phyloP scores from a whole-genome alignment of 2,329 filamentous ascomycete species.

The Phialophora tarda region DNA sequence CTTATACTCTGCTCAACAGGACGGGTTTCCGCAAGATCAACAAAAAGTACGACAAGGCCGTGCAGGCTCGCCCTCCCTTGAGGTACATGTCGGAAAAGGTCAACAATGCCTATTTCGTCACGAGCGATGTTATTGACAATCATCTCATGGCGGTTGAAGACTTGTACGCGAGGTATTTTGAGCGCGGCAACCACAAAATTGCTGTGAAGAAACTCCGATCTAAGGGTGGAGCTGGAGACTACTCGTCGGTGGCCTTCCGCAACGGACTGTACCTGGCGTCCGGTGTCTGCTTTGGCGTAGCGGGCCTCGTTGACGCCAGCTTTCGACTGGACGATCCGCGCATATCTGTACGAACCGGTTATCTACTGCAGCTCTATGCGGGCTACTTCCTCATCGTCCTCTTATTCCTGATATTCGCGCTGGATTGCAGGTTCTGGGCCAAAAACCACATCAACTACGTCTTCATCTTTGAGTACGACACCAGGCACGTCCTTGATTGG shows the following conservation, averaged over 20 bases:
- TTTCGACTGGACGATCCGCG: conserved; percentile 57
- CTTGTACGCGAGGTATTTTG: conserved; percentile 92
- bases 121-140: conserved; percentile 80
- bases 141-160: conserved; percentile 85
- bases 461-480: conserved; percentile 96
- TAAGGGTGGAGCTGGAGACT: conserved; percentile 65
- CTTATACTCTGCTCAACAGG: conserved; percentile 85
- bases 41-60: conserved; percentile 96
- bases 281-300: conserved; percentile 68
- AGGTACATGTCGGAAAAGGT: conserved; percentile 92
- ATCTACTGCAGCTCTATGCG: conserved; percentile 82
- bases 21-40: conserved; percentile 97
- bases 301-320: conserved; percentile 67
- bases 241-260: conserved; percentile 64
- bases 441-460: conserved; percentile 89
- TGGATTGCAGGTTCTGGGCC: conserved; percentile 84
- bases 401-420: conserved; percentile 80
- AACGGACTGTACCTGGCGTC: conserved; percentile 71
- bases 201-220: conserved; percentile 85
- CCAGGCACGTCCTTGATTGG: conserved; percentile 85
- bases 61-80: conserved; percentile 75
- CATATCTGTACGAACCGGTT: conserved; percentile 63
- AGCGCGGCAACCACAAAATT: conserved; percentile 89
- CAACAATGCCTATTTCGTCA: conserved; percentile 87
- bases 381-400: conserved; percentile 87